Percentiles rank a stretch among this genome's conserved stretches.
Conservation (phyloP, 1,284 basidiomycete species). For the Ustilago hordei region DNA sequence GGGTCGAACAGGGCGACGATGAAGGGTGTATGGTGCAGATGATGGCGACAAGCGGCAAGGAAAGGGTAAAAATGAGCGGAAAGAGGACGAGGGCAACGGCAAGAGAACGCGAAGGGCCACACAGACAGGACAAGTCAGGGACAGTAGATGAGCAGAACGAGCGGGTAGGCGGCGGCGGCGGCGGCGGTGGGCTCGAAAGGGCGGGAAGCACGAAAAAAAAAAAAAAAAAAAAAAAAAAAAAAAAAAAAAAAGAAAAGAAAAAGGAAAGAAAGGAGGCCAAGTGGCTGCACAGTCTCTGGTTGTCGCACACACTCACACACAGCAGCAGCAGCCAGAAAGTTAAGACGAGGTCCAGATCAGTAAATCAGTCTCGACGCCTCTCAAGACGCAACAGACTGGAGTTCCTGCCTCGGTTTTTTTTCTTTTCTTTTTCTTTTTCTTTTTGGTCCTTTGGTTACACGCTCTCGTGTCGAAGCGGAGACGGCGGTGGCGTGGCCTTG, state of each 20-base stretch:
- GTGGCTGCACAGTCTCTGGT: background rate
- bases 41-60: slow-evolving; percentile 21
- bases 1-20: slow-evolving; percentile 12
- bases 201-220: slow-evolving; percentile 14
- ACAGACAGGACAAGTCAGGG: background rate
- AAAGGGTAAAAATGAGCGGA: slow-evolving; percentile 1
- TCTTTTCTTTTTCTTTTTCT: background rate
- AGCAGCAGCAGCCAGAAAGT: background rate
- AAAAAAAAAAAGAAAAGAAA: background rate
- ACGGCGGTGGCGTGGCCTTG: background rate
- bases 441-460: background rate
- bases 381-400: background rate
- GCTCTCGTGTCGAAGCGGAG: slow-evolving; percentile 4
- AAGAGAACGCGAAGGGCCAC: background rate
- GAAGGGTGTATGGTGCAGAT: background rate
- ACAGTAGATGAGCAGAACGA: background rate
- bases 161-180: background rate
- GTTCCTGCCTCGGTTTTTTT: background rate
- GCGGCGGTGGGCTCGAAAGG: background rate
- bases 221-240: background rate
- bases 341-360: slow-evolving; percentile 9
- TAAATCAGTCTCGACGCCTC: background rate
- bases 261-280: background rate
- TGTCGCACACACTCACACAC: background rate
- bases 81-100: background rate